These are phyloP conservation scores for Skeletonema grethae DNA, from an alignment of 108 stramenopile genomes.

Conservation along the genomic window DNA sequence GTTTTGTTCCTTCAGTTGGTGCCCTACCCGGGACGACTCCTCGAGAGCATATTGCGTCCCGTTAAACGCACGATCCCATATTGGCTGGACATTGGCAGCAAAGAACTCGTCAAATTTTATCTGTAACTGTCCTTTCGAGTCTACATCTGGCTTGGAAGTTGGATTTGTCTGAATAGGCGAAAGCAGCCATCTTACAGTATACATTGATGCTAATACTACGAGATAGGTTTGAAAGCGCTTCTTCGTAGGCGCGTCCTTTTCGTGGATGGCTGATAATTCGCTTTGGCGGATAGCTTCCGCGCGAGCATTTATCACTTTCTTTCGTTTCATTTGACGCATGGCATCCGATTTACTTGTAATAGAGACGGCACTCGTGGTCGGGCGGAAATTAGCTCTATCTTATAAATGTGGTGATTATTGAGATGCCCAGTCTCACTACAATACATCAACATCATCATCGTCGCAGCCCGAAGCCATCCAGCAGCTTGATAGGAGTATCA, in stretches of 20 bases:
- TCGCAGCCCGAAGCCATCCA: too few relatives aligned
- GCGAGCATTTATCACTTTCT: slow-evolving; percentile 8
- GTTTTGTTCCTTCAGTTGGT: slow-evolving; percentile 20
- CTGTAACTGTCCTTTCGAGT: slow-evolving; percentile 2
- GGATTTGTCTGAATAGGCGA: not conserved
- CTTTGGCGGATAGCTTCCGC: not conserved
- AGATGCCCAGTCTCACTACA: too few relatives aligned
- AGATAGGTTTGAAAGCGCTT: slow-evolving; percentile 1
- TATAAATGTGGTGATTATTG: too few relatives aligned
- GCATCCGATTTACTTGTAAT: too few relatives aligned
- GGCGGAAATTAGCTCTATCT: too few relatives aligned
- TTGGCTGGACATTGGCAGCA: slow-evolving; percentile 28
- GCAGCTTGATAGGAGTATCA: too few relatives aligned
- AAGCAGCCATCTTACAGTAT: not conserved
- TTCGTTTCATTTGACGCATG: slow-evolving; percentile 8
- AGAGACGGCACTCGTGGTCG: too few relatives aligned
- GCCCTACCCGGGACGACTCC: slow-evolving; percentile 26
- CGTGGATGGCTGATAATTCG: not conserved
- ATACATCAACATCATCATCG: too few relatives aligned
- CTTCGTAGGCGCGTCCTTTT: not conserved
- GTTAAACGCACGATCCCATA: slow-evolving; percentile 34
- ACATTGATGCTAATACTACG: not conserved
- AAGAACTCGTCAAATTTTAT: slow-evolving; percentile 42
- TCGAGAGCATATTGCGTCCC: slow-evolving; percentile 21
- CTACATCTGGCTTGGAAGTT: not conserved